These are phyloP conservation scores for Physcomitrium patens DNA, from an alignment of 225 moss, liverwort and hornwort species.

Conservation along the genomic window DNA sequence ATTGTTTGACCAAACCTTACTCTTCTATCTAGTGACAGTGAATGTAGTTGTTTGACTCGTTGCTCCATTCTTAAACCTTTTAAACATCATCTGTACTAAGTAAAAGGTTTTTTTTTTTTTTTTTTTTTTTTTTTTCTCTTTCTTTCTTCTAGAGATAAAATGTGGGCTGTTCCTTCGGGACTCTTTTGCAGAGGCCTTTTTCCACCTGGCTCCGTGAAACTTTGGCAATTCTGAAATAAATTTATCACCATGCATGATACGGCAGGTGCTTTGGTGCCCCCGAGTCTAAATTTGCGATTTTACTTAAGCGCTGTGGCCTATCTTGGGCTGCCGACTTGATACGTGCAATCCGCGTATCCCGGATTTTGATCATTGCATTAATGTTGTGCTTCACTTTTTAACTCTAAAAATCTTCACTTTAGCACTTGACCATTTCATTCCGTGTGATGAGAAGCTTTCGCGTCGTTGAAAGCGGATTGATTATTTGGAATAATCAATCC, in stretches of 20 bases:
- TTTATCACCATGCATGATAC: slow-evolving; percentile 21
- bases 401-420: slow-evolving; percentile 13
- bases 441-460: not conserved
- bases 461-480: slow-evolving; percentile 17
- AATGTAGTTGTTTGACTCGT: not conserved
- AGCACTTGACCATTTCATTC: slow-evolving; percentile 1
- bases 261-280: slow-evolving; percentile 10
- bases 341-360: slow-evolving; percentile 26
- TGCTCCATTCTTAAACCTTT: slow-evolving; percentile 1
- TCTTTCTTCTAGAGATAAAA: slow-evolving; percentile 17
- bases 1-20: slow-evolving; percentile 15
- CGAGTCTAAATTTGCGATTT: slow-evolving; percentile 16
- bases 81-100: slow-evolving; percentile 26
- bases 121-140: too few species aligned
- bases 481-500: slow-evolving; percentile 13
- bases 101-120: slow-evolving; percentile 1
- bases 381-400: slow-evolving; percentile 17
- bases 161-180: slow-evolving; percentile 12
- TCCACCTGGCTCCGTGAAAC: slow-evolving; percentile 19
- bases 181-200: slow-evolving; percentile 3
- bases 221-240: slow-evolving; percentile 16
- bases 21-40: slow-evolving; percentile 32
- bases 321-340: slow-evolving; percentile 32
- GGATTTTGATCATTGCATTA: slow-evolving; percentile 20
- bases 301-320: slow-evolving; percentile 5